Evolutionary conservation across 805 yeast species (phyloP).

Genomic region (Yarrowia sp.): DNA sequence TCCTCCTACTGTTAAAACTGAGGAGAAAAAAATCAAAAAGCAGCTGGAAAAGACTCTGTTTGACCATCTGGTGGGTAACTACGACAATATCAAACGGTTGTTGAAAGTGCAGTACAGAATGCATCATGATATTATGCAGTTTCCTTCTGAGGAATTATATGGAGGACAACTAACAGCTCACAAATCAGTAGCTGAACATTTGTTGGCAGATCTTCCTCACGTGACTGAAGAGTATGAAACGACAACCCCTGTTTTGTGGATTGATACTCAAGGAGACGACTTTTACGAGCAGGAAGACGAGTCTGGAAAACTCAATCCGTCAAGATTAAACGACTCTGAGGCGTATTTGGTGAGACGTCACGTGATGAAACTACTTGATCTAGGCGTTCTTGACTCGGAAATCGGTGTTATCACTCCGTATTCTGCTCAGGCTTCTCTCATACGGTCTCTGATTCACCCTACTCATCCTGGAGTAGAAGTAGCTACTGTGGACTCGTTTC

Average conservation of each 20-base stretch:
- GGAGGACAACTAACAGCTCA: conserved; percentile 61
- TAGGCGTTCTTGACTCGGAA: conserved; percentile 53
- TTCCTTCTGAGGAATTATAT: conserved; percentile 69
- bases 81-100: conserved; percentile 49
- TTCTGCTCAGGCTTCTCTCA: conserved; percentile 72
- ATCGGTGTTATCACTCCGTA: conserved; percentile 92
- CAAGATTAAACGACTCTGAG: conserved; percentile 79
- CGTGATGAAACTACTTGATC: conserved; percentile 48
- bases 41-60: conserved; percentile 67
- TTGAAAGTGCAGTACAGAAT: conserved; percentile 83
- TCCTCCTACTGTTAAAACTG: conserved; percentile 78
- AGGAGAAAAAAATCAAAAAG: conserved; percentile 44
- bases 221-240: conserved; percentile 56
- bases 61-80: conserved; percentile 64
- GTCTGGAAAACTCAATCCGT: conserved; percentile 40
- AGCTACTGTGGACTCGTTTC: conserved; percentile 93
- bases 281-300: conserved; percentile 58
- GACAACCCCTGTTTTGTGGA: conserved; percentile 63
- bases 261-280: conserved; percentile 90
- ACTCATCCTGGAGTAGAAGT: conserved; percentile 58
- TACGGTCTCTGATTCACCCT: conserved; percentile 49
- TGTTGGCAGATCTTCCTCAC: conserved; percentile 55
- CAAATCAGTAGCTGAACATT: conserved; percentile 51
- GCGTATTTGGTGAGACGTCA: conserved; percentile 60
- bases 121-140: conserved; percentile 75